Percentiles rank a stretch among this genome's conserved stretches.
Evolutionary conservation across 306 rosid species (phyloP).

Genomic region (Senna tora): DNA sequence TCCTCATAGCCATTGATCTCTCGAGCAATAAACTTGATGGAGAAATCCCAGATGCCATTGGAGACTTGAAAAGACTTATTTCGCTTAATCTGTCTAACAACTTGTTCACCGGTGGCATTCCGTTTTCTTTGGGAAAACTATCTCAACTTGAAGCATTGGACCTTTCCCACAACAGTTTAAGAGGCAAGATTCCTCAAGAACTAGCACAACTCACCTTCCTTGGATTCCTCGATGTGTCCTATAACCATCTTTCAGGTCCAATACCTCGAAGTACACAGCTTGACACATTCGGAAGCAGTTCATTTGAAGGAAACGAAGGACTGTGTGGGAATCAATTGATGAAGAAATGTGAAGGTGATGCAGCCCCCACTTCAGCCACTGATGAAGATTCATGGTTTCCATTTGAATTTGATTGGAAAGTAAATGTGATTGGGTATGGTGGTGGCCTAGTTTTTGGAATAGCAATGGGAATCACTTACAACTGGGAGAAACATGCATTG

Average conservation of each 20-base stretch:
- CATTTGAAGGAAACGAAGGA: slow-evolving; percentile 37
- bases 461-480: slow-evolving; percentile 12
- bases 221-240: slow-evolving; percentile 34
- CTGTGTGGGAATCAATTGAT: slow-evolving; percentile 31
- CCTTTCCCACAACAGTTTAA: slow-evolving; percentile 28
- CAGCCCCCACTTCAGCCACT: neutral
- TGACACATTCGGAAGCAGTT: slow-evolving; percentile 3
- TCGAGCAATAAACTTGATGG: slow-evolving; percentile 40
- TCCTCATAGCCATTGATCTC: slow-evolving; percentile 30
- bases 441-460: slow-evolving; percentile 35
- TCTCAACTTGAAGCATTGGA: slow-evolving; percentile 36
- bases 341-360: slow-evolving; percentile 12
- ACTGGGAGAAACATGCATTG: neutral
- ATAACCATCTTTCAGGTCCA: slow-evolving; percentile 30
- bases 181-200: slow-evolving; percentile 32
- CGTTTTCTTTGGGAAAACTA: slow-evolving; percentile 38
- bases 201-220: slow-evolving; percentile 29
- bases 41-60: slow-evolving; percentile 16
- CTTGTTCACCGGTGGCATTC: slow-evolving; percentile 24
- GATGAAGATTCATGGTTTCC: slow-evolving; percentile 14
- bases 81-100: slow-evolving; percentile 37
- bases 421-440: slow-evolving; percentile 29
- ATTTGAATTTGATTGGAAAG: neutral
- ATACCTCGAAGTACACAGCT: slow-evolving; percentile 35
- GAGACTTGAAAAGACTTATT: slow-evolving; percentile 25